Percentiles rank a stretch among this genome's conserved stretches.
phyloP scores from a whole-genome alignment of 2,329 filamentous ascomycete species.

The Fusarium brachygibbosum region DNA sequence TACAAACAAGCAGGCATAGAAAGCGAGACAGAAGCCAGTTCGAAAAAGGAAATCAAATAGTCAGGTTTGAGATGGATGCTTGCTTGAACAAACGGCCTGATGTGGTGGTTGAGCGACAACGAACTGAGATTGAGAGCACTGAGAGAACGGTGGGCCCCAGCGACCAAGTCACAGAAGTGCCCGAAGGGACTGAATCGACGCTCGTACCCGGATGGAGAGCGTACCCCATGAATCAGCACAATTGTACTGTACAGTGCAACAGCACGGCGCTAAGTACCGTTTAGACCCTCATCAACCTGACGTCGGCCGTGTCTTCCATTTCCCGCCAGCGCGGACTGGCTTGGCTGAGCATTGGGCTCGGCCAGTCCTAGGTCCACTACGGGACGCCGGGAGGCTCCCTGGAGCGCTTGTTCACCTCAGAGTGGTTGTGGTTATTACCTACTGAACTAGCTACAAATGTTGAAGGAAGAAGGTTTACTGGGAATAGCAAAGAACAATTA shows the following conservation, averaged over 20 bases:
- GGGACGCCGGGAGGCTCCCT: constrained; percentile 32
- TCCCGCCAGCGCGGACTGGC: constrained; percentile 38
- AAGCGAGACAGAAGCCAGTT: constrained; percentile 35
- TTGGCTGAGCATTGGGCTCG: constrained; percentile 38
- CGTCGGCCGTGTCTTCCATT: constrained; percentile 30
- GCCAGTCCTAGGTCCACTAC: constrained; percentile 35
- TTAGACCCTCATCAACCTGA: constrained; percentile 36
- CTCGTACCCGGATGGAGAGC: constrained; percentile 31
- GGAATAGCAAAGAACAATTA: constrained; percentile 13
- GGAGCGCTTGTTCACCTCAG: constrained; percentile 16
- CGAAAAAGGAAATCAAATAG: constrained; percentile 33
- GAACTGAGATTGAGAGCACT: constrained; percentile 39
- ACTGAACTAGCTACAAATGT: constrained; percentile 16
- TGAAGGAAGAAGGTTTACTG: constrained; percentile 20
- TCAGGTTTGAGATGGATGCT: constrained; percentile 15
- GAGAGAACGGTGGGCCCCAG: constrained; percentile 42
- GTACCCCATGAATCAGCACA: constrained; percentile 23
- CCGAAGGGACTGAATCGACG: constrained; percentile 26
- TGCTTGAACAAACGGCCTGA: too few relatives aligned
- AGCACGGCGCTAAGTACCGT: constrained; percentile 42
- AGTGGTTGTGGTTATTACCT: constrained; percentile 21
- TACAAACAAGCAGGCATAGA: constrained; percentile 25
- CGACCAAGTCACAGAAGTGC: constrained; percentile 30
- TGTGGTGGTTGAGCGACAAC: constrained; percentile 6
- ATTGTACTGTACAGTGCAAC: constrained; percentile 37